Conservation (phyloP, 257 asterid genomes). For the Fraxinus excelsior region DNA sequence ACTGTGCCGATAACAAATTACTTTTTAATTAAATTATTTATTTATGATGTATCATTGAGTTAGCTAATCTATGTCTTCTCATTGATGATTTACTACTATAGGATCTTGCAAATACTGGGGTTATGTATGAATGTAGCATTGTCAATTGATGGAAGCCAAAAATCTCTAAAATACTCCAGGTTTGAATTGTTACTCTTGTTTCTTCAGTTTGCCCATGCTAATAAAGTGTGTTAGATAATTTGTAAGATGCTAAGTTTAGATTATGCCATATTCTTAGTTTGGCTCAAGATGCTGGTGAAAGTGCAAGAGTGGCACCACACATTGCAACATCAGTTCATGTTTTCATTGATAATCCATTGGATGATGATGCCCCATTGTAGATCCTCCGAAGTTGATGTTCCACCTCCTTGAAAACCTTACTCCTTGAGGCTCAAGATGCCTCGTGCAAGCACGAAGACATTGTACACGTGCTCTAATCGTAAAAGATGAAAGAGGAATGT, state of each 20-base stretch:
- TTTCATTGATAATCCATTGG: no score
- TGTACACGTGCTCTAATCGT: no score
- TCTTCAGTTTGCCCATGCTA: background rate
- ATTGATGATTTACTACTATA: constrained; percentile 28
- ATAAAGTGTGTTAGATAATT: background rate
- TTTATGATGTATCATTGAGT: constrained; percentile 1
- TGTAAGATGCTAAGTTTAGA: background rate
- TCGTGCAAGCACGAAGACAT: no score
- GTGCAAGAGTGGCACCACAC: no score
- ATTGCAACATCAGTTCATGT: no score
- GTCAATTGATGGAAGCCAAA: constrained; percentile 51
- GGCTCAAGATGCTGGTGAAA: background rate
- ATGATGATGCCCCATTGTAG: no score
- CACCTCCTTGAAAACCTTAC: no score
- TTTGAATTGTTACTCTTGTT: constrained; percentile 22
- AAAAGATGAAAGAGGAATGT: no score
- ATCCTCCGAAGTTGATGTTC: no score
- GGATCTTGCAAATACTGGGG: constrained; percentile 78
- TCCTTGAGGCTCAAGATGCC: no score
- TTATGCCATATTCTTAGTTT: background rate
- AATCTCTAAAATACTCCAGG: constrained; percentile 69
- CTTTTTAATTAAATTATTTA: background rate
- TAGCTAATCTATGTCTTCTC: constrained; percentile 13
- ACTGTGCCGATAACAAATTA: constrained; percentile 1
- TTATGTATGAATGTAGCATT: constrained; percentile 62